Evolutionary conservation across 805 yeast species (phyloP).

Genomic region (Suhomyces faveliae): DNA sequence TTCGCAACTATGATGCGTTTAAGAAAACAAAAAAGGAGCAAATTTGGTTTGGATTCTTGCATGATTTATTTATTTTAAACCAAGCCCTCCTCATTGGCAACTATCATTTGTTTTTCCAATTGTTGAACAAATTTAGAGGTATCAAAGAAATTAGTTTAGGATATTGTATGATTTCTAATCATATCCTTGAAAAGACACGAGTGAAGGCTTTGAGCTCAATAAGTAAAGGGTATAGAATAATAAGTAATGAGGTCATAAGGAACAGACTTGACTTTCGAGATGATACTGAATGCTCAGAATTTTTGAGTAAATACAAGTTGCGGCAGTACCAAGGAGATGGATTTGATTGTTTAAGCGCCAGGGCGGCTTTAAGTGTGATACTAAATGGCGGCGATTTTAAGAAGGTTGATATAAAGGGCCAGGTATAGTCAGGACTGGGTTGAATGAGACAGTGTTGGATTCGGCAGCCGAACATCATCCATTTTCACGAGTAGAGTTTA

Average conservation of each 20-base stretch:
- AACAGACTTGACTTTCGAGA: conserved; percentile 41
- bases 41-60: conserved; percentile 16
- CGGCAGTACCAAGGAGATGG: conserved; percentile 22
- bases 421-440: conserved; percentile 54
- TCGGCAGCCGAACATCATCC: too few species aligned
- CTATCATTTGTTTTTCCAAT: conserved; percentile 53
- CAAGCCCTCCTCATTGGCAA: conserved; percentile 36
- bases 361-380: conserved; percentile 36
- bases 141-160: conserved; percentile 18
- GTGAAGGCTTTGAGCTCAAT: conserved; percentile 55
- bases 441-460: too few species aligned
- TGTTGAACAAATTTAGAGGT: conserved; percentile 12
- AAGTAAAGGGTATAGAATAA: conserved; percentile 53
- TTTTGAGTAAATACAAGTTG: conserved; percentile 43
- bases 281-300: conserved; percentile 33
- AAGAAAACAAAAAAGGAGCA: conserved; percentile 10
- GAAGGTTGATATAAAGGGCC: conserved; percentile 89
- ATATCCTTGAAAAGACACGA: conserved; percentile 58
- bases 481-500: background rate
- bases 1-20: conserved; percentile 6
- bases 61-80: conserved; percentile 18
- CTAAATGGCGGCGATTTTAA: conserved; percentile 40
- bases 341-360: conserved; percentile 33
- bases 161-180: conserved; percentile 26
- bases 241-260: conserved; percentile 37